Evolutionary conservation across 257 asterid species (phyloP), one percentile per base, ranked within the genome.

Genomic region (Sherardia arvensis): DNA sequence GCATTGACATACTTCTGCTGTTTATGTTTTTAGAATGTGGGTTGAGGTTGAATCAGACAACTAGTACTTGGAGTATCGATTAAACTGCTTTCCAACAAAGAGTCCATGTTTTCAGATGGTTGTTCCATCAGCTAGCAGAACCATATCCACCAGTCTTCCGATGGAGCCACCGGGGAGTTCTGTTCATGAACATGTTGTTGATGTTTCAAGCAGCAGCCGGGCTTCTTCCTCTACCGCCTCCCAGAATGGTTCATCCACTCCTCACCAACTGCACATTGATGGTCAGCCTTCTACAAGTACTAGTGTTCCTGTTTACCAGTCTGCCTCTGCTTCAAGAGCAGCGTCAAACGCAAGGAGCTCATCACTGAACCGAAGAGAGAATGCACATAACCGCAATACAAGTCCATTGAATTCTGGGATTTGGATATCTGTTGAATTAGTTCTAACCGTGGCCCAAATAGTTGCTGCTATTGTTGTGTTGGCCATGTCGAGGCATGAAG

Each of bases 391-490:
- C 68, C 86, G 87, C 62, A 87, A 80, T 68, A 83, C 97, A 74
- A 92, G 95, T 75, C 96, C 96, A 9, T 64, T 92, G 53, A 89
- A 89, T 71, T 85, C 99, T 54, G 88, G 73, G 59, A 53, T 87
- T 51, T 92, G 99, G 99, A 89, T 89, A 75, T 85, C 95, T 12
- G 70, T 87, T 21, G 91, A 89, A 74, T 83, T 89, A 47, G 74
- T 85, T 22, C 77, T 92, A 69, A 87, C 95, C 20, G 79, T 85
- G 61, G 83, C 91, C 80, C 97, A 92, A 78, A 81, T 92, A 57
- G 66, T 92, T 75, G 96, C 96, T 51, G 93, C 99, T 56, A 38
- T 84, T 75, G 74, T 80, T 47, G 95, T 92, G 55, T 77, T 89
- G 76, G 79, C 87, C 73, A 62, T 89, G 72, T 81, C 99, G 10